A percentile compares a stretch with the other conserved stretches of the same genome.
Evolutionary conservation across 106 monocot species (phyloP).

Genomic region (Narthecium ossifragum): DNA sequence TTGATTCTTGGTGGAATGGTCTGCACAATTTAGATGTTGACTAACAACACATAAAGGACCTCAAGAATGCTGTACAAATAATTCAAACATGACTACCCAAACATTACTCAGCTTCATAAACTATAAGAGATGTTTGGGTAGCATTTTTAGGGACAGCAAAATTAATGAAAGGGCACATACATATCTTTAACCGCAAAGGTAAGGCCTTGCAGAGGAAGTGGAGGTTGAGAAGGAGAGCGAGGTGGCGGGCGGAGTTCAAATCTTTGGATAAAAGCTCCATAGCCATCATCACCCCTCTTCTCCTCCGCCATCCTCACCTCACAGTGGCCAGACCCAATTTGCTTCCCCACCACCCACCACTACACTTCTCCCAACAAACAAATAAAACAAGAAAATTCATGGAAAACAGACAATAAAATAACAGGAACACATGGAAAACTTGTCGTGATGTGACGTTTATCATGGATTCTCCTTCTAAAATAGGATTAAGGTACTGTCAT

Average conservation of each 20-base stretch:
- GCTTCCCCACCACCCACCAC: too few species aligned
- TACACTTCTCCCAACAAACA: too few species aligned
- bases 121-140: neutral
- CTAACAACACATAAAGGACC: neutral
- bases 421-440: too few species aligned
- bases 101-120: too few species aligned
- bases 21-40: neutral
- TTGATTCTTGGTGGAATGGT: too few species aligned
- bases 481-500: too few species aligned
- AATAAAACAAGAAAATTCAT: too few species aligned
- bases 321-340: too few species aligned
- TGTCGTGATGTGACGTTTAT: too few species aligned
- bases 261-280: conserved; percentile 69
- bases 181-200: conserved; percentile 96
- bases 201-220: conserved; percentile 62
- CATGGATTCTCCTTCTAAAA: too few species aligned
- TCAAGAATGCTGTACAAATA: neutral
- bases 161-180: conserved; percentile 31
- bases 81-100: neutral
- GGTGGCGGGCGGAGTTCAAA: conserved; percentile 36
- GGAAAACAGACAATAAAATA: too few species aligned
- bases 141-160: neutral
- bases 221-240: neutral
- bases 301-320: too few species aligned
- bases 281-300: conserved; percentile 17